Conservation (phyloP, 495 filamentous ascomycete species). For the Penicillium bovifimosum region DNA sequence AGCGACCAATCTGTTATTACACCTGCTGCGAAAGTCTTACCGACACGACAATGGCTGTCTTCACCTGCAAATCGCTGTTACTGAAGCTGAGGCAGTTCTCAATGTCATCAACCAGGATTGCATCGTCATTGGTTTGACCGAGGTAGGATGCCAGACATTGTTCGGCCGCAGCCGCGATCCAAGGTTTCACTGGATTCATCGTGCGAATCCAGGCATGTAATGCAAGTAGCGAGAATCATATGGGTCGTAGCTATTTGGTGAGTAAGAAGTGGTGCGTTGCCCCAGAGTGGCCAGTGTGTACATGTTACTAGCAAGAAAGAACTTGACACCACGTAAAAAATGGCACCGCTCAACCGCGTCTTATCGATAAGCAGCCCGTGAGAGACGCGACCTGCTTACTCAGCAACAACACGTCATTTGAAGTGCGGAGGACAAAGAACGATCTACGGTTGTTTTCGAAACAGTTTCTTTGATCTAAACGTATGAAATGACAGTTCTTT, state of each 20-base stretch:
- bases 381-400: conserved; percentile 16
- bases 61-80: neutral
- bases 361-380: conserved; percentile 17
- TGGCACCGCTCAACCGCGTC: neutral
- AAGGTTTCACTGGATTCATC: conserved; percentile 27
- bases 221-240: neutral
- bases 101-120: conserved; percentile 31
- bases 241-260: neutral
- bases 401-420: conserved; percentile 36
- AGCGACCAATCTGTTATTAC: neutral
- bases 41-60: conserved; percentile 19
- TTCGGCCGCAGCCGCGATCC: conserved; percentile 31
- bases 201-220: conserved; percentile 8
- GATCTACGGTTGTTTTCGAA: conserved; percentile 3
- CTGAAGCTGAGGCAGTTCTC: conserved; percentile 36
- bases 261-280: neutral
- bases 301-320: conserved; percentile 3
- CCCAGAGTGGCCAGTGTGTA: neutral
- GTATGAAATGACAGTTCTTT: neutral
- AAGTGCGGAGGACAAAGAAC: conserved; percentile 18
- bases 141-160: conserved; percentile 23
- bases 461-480: neutral
- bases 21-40: conserved; percentile 11
- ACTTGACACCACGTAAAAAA: neutral
- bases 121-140: conserved; percentile 4